Evolutionary conservation across 495 filamentous ascomycete species (phyloP), one percentile per base, ranked within the genome.

Genomic region (Neurospora pannonica): DNA sequence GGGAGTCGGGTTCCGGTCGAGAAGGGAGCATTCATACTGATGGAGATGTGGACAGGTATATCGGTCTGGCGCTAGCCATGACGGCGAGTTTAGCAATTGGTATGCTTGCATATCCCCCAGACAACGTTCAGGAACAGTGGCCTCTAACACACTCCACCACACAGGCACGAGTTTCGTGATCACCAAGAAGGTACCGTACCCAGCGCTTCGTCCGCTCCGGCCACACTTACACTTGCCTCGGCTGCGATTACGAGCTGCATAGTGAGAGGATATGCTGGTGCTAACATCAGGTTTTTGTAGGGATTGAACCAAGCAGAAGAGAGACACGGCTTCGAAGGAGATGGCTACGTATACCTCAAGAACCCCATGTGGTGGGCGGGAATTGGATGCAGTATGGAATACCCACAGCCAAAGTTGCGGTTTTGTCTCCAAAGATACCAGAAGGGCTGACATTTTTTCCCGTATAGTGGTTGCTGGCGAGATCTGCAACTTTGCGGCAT

Each of bases 311-410:
- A 97, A 77, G 92, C 95, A 71, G 92, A 92, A 76, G 92, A 96
- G 84, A 87, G 89, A 79, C 94, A 97, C 83, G 96, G 97, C 42
- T 99, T 98, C 81, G 94, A 97, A 80, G 96, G 97, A 73, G 96
- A 98, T 78, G 97, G 97, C 46, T 99, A 93, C 82, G 89, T 92
- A 83, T 99, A 99, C 84, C 79, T 99, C 74, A 92, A 89, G 79
- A 98, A 90, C 82, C 94, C 96, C 5, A 88, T 93, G 81, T 99
- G 96, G 96, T 99, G 96, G 96, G 91, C 87, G 46, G 96, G 96
- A 74, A 97, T 97, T 76, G 82, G 90, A 76, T 97, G 93, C 79
- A 88, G 94, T 97, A 91, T 79, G 91, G 71, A 74, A 69, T 70
- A 39, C 71, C 31, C 15, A 38, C 38, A 13, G 34, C 62, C 69